Evolutionary conservation across 257 asterid genomes (phyloP).

Genomic region (Capsicum rhomboideum): DNA sequence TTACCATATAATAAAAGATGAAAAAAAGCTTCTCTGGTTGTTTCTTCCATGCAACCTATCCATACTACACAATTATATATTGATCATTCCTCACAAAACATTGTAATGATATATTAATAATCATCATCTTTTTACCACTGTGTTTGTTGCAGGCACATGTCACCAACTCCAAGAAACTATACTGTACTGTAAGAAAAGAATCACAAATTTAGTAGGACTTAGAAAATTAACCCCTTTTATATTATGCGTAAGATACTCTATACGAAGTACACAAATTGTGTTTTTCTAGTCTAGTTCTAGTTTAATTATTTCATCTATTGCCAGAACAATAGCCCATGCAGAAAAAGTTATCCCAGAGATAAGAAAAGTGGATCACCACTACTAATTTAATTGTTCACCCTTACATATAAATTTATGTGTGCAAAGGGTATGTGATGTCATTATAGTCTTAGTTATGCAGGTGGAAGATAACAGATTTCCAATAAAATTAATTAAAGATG

Average conservation of each 20-base stretch:
- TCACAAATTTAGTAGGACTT: background rate
- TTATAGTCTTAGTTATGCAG: background rate
- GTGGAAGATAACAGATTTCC: background rate
- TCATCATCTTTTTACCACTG: constrained; percentile 61
- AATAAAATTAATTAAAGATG: background rate
- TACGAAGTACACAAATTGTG: constrained; percentile 38
- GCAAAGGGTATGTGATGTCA: background rate
- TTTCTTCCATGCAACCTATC: constrained; percentile 45
- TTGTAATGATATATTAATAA: constrained; percentile 70
- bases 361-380: background rate
- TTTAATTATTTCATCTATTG: constrained; percentile 3
- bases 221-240: background rate
- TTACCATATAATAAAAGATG: constrained; percentile 20
- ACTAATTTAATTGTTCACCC: background rate
- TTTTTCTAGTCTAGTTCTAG: constrained; percentile 18
- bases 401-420: background rate
- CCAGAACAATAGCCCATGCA: constrained; percentile 29
- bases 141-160: constrained; percentile 63
- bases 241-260: constrained; percentile 14
- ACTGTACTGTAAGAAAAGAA: constrained; percentile 2
- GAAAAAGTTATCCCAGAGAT: background rate
- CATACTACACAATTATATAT: constrained; percentile 38
- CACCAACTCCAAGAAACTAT: constrained; percentile 23
- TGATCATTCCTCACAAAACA: constrained; percentile 45
- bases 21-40: constrained; percentile 35